phyloP scores from a whole-genome alignment of 139 green algal species.

The Marvania coccoides region DNA sequence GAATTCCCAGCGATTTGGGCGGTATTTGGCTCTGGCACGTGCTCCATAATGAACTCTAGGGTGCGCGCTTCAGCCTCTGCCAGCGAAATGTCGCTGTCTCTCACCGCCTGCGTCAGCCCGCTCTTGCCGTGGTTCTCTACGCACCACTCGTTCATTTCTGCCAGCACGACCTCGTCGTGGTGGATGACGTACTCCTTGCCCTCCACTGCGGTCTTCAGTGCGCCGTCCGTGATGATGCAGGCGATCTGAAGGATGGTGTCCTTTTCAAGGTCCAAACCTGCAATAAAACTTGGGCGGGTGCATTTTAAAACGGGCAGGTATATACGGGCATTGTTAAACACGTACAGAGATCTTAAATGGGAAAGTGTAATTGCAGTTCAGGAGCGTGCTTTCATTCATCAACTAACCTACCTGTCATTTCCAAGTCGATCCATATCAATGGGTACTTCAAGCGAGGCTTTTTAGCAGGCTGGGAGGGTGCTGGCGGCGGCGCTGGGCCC shows the following conservation, averaged over 20 bases:
- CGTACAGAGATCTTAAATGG: too few species aligned
- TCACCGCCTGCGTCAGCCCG: constrained; percentile 43
- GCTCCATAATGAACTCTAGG: constrained; percentile 57
- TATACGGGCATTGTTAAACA: background rate
- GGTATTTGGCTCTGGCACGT: constrained; percentile 21
- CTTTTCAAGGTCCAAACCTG: constrained; percentile 75
- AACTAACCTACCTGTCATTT: constrained; percentile 76
- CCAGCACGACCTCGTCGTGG: constrained; percentile 68
- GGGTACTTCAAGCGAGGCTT: constrained; percentile 34
- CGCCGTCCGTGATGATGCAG: constrained; percentile 77
- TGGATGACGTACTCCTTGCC: constrained; percentile 83
- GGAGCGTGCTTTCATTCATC: background rate
- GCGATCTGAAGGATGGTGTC: constrained; percentile 90
- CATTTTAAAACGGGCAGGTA: background rate
- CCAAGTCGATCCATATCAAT: constrained; percentile 83
- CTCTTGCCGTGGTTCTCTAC: constrained; percentile 72
- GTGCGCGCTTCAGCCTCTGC: constrained; percentile 62
- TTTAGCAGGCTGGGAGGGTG: too few species aligned
- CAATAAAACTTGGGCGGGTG: background rate
- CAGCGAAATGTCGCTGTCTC: constrained; percentile 48
- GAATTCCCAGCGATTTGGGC: constrained; percentile 62
- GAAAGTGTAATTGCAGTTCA: too few species aligned
- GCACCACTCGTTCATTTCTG: constrained; percentile 91
- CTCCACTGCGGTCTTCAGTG: constrained; percentile 50
- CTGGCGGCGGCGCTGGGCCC: background rate